Evolutionary conservation across 768 basidiomycete genomes (phyloP).

Genomic region (Cyclocybe aegerita): DNA sequence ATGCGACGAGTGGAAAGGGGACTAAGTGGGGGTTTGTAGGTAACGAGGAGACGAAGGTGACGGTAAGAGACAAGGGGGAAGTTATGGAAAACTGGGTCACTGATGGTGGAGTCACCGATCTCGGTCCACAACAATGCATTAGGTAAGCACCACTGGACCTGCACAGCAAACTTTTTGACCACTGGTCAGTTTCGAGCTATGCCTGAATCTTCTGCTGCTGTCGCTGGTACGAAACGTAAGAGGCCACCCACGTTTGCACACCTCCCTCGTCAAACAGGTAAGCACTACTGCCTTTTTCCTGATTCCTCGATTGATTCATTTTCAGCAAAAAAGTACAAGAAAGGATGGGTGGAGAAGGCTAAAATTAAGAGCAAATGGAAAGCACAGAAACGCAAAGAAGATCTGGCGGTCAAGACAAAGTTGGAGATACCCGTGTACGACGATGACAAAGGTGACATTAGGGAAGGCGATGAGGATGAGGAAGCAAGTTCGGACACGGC

Average conservation of each 20-base stretch:
- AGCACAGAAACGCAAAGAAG: constrained; percentile 58
- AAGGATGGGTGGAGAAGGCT: constrained; percentile 72
- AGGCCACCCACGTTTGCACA: constrained; percentile 72
- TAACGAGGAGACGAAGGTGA: constrained; percentile 26
- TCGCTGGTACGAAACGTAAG: constrained; percentile 44
- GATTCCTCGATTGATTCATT: background rate
- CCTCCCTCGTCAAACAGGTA: constrained; percentile 63
- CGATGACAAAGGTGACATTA: constrained; percentile 13
- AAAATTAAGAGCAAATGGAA: constrained; percentile 83
- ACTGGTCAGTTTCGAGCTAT: constrained; percentile 13
- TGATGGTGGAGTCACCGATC: constrained; percentile 14
- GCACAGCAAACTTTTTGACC: constrained; percentile 4
- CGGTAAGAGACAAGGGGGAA: constrained; percentile 16
- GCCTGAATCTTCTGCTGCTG: constrained; percentile 22
- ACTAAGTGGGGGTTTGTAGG: constrained; percentile 44
- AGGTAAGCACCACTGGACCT: constrained; percentile 23
- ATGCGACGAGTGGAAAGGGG: constrained; percentile 66
- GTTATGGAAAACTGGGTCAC: constrained; percentile 8
- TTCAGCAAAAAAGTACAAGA: constrained; percentile 78
- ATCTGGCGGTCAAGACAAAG: constrained; percentile 17
- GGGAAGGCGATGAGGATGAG: constrained; percentile 13
- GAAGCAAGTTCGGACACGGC: constrained; percentile 4
- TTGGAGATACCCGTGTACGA: constrained; percentile 18
- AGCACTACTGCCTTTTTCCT: constrained; percentile 8
- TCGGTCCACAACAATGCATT: constrained; percentile 10